Evolutionary conservation across 305 asterid species (phyloP), one percentile per base, ranked within the genome.

Genomic region (Plantago lanceolata): DNA sequence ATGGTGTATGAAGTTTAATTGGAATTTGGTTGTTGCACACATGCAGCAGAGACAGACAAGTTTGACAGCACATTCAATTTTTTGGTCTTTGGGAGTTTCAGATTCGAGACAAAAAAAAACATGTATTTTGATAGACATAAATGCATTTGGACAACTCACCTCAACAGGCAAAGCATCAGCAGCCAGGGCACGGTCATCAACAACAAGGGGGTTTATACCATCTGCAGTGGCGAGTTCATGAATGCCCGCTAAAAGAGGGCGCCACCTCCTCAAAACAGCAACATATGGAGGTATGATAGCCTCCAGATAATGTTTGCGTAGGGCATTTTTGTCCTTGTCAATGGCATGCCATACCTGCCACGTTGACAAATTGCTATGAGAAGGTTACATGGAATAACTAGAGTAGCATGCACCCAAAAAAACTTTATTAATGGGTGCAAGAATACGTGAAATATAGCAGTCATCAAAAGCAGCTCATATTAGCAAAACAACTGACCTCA

Each of bases 201-300:
- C 84, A 64, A 79, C 90, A 71, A 94, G 97, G 76, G 99, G 99
- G 79, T 94, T 94, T 79, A 81, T 66, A 66, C 96, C 99, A 85
- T 88, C 97, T 70, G 89, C 83, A 55, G 97, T 82, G 31, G 96
- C 84, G 65, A 94, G 90, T 76, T 90, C 97, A 75, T 94, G 95
- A 76, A 90, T 88, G 64, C 99, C 97, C 21, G 97, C 92, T 89
- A 94, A 81, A 68, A 89, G 95, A 71, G 99, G 99, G 40, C 99
- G 87, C 99, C 99, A 94, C 76, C 95, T 85, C 78, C 96, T 88
- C 75, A 94, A 79, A 71, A 91, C 69, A 64, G 99, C 95, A 82
- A 94, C 94, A 79, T 90, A 94, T 61, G 97, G 97, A 67, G 99
- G 99, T 76, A 94, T 64, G 78, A 94, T 90, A 66, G 88, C 81